These are phyloP conservation scores for Sphaceloma murrayae DNA, from an alignment of 2,329 filamentous ascomycete genomes.

Conservation along the genomic window DNA sequence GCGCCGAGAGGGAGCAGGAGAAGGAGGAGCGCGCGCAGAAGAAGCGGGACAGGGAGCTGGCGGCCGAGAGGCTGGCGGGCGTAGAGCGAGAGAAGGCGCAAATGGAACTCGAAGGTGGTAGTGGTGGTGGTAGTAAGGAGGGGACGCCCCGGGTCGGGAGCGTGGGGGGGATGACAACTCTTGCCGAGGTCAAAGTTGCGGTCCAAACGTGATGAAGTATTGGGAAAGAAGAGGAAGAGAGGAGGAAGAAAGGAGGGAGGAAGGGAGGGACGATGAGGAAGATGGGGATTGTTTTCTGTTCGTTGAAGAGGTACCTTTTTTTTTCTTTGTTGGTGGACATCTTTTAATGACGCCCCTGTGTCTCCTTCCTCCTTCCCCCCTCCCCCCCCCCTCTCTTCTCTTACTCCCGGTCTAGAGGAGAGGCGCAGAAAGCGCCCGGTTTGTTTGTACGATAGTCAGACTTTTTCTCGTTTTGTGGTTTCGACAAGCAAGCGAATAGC, in stretches of 20 bases:
- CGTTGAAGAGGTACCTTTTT: too few species aligned
- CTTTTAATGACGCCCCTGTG: too few species aligned
- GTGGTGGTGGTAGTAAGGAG: neutral
- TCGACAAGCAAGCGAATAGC: too few species aligned
- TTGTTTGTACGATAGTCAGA: too few species aligned
- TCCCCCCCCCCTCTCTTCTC: too few species aligned
- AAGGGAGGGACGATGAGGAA: neutral
- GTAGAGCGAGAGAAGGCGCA: neutral
- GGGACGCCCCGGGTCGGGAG: constrained; percentile 2
- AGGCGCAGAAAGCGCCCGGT: too few species aligned
- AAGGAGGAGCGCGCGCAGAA: constrained; percentile 13
- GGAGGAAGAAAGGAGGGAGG: neutral
- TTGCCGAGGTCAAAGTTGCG: neutral
- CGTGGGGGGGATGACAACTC: neutral
- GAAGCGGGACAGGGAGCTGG: constrained; percentile 5
- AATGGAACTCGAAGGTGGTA: too few species aligned
- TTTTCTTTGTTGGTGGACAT: too few species aligned
- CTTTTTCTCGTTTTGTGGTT: neutral
- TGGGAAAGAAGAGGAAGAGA: neutral
- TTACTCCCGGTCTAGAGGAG: too few species aligned
- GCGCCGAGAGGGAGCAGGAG: constrained; percentile 7
- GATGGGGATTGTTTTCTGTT: neutral
- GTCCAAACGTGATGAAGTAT: neutral
- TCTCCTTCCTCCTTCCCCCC: too few species aligned
- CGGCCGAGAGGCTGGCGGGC: neutral